A percentile compares a stretch with the other conserved stretches of the same genome.
phyloP scores from a whole-genome alignment of 1,284 basidiomycete species.

The Sanghuangporus sanghuang region DNA sequence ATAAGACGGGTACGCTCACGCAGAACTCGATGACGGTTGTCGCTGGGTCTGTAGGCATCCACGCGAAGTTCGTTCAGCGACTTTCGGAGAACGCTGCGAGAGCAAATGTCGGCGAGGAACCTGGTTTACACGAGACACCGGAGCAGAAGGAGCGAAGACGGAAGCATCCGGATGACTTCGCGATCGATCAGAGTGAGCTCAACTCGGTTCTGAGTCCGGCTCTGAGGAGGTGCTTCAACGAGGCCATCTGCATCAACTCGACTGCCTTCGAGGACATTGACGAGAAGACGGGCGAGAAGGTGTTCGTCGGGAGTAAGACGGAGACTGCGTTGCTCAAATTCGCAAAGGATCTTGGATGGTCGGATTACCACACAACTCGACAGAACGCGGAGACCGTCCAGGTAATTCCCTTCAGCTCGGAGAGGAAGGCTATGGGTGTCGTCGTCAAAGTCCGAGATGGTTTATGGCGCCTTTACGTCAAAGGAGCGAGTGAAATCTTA shows the following conservation, averaged over 20 bases:
- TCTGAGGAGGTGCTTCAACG: conserved; percentile 73
- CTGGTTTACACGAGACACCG: conserved; percentile 9
- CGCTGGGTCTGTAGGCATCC: conserved; percentile 89
- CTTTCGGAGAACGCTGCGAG: conserved; percentile 73
- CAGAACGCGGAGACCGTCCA: conserved; percentile 71
- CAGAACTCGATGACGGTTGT: conserved; percentile 96
- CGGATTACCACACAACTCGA: conserved; percentile 66
- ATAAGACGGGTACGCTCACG: conserved; percentile 93
- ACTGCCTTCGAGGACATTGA: conserved; percentile 91
- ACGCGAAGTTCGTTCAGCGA: conserved; percentile 86
- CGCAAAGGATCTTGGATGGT: conserved; percentile 85
- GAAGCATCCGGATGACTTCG: conserved; percentile 59
- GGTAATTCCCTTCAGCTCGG: conserved; percentile 93
- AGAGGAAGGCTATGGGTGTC: conserved; percentile 95
- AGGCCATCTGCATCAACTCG: conserved; percentile 88
- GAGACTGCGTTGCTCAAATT: conserved; percentile 92
- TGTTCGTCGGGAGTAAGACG: conserved; percentile 94
- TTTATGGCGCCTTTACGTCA: conserved; percentile 75
- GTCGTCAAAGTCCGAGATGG: conserved; percentile 64
- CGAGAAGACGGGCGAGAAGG: conserved; percentile 53
- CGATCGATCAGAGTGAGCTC: conserved; percentile 74
- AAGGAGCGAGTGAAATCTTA: conserved; percentile 93
- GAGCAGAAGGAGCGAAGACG: conserved; percentile 21
- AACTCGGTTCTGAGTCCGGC: conserved; percentile 60
- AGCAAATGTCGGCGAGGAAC: conserved; percentile 66